Evolutionary conservation across 257 asterid genomes (phyloP), one percentile per base, ranked within the genome.

Genomic region (Solanum paucissectum): DNA sequence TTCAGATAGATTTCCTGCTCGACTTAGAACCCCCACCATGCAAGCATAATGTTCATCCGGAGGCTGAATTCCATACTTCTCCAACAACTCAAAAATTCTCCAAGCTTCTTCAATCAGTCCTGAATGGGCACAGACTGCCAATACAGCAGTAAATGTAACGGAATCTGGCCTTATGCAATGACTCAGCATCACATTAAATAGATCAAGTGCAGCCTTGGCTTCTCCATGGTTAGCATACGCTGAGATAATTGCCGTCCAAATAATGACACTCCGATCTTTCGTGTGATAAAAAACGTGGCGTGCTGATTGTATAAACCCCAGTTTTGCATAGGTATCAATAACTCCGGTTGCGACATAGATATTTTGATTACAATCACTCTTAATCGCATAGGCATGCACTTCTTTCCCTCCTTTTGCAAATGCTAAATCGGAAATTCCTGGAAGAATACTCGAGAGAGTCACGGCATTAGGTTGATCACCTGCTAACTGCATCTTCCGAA

Each of bases 211-310:
- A 13, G 83, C 46, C 27, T 82, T 62, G 74, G 98, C 95, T 88
- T 95, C 96, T 90, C 99, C 99, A 66, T 96, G 96, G 85, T 91
- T 86, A 74, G 98, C 98, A 90, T 92, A 90, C 6, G 96, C 98
- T 55, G 98, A 92, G 89, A 95, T 95, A 75, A 96, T 93, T 18
- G 99, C 91, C 8, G 99, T 96, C 98, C 98, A 96, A 83, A 93
- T 92, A 79, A 95, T 89, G 90, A 95, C 95, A 90, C 94, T 94
- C 90, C 94, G 93, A 49, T 87, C 88, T 44, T 86, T 89, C 42
- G 94, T 74, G 87, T 75, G 92, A 89, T 92, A 83, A 90, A 96
- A 96, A 83, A 96, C 88, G 42, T 38, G 88, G 75, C 86, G 90
- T 55, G 98, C 95, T 81, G 95, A 98, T 40, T 75, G 85, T 14